Conservation (phyloP, 2,329 filamentous ascomycete genomes). For the Scleromitrula shiraiana region DNA sequence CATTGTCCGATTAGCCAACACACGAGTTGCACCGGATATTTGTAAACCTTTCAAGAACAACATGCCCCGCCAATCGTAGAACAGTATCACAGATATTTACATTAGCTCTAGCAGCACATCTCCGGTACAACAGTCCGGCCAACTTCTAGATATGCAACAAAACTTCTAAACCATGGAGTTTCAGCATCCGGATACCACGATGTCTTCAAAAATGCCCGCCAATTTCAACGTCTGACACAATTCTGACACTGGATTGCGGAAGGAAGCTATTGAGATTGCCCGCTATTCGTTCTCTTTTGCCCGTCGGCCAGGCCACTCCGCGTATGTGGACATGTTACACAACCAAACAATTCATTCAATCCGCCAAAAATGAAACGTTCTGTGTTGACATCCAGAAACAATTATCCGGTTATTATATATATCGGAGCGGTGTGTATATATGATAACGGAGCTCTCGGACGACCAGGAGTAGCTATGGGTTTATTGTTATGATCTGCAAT, state of each 20-base stretch:
- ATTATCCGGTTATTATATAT: too few species aligned
- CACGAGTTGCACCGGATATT: conserved; percentile 1
- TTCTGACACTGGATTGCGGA: neutral
- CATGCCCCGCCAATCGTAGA: neutral
- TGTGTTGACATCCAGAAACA: too few species aligned
- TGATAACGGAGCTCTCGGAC: too few species aligned
- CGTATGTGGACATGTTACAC: too few species aligned
- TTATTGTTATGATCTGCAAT: too few species aligned
- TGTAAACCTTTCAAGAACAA: neutral
- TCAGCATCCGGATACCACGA: neutral
- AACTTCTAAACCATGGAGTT: neutral
- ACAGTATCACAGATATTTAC: neutral
- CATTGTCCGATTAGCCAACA: conserved; percentile 1
- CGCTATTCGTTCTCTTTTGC: neutral
- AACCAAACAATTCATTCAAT: too few species aligned
- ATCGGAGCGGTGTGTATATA: too few species aligned
- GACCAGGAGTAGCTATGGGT: too few species aligned
- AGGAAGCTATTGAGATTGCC: neutral
- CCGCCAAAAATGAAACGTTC: too few species aligned
- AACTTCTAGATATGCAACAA: conserved; percentile 9
- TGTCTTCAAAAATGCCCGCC: neutral
- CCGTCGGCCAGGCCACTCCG: neutral
- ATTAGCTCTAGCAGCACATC: neutral
- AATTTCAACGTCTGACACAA: neutral
- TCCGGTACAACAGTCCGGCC: conserved; percentile 2